Evolutionary conservation across 169 alveolate genomes (phyloP).

Genomic region (Plasmodium falciparum): DNA sequence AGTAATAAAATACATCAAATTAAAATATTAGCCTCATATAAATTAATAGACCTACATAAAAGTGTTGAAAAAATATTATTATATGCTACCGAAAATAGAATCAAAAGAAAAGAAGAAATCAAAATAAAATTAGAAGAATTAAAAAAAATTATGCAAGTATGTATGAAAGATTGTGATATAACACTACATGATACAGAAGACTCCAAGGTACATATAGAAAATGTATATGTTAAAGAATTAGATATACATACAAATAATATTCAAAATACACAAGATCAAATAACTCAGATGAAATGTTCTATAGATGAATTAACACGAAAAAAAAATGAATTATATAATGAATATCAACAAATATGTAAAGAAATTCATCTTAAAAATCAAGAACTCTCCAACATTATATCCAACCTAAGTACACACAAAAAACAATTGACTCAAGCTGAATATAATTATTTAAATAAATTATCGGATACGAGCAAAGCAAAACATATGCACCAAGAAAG

Average conservation of each 20-base stretch:
- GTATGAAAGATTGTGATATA: constrained; percentile 69
- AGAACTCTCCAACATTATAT: constrained; percentile 17
- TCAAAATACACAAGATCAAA: constrained; percentile 29
- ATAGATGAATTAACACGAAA: constrained; percentile 36
- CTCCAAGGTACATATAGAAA: constrained; percentile 56
- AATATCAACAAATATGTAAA: constrained; percentile 47
- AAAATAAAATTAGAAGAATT: constrained; percentile 54
- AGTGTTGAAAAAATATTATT: constrained; percentile 18
- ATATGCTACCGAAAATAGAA: constrained; percentile 38
- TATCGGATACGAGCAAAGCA: constrained; percentile 67
- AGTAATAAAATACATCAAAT: constrained; percentile 58
- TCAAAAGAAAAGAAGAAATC: constrained; percentile 34
- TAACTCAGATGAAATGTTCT: constrained; percentile 18
- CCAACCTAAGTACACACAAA: constrained; percentile 23
- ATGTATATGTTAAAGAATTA: constrained; percentile 52
- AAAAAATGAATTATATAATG: constrained; percentile 40
- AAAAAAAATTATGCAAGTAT: constrained; percentile 62
- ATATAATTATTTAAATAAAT: constrained; percentile 46
- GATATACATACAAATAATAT: constrained; percentile 28
- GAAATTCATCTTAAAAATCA: constrained; percentile 39
- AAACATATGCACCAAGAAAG: constrained; percentile 73
- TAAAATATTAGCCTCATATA: constrained; percentile 43
- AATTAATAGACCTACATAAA: constrained; percentile 56
- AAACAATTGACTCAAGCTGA: constrained; percentile 53
- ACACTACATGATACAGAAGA: constrained; percentile 55